These are phyloP conservation scores for Phytophthora sansomeana DNA, from an alignment of 352 stramenopile species.

Conservation along the genomic window DNA sequence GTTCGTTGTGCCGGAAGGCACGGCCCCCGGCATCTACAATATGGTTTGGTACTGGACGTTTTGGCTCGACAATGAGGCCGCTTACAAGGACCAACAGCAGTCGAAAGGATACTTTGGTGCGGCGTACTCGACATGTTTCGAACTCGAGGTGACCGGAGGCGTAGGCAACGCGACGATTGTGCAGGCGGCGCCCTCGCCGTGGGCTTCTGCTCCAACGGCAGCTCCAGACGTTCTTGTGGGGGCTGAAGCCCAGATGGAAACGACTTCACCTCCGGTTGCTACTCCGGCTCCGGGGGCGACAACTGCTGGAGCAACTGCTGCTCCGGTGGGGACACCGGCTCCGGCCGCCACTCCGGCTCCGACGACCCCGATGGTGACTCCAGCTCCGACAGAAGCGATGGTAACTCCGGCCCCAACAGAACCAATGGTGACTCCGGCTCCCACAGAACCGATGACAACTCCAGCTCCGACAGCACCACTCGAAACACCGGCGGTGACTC, in stretches of 20 bases:
- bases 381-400: not conserved
- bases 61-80: slow-evolving; percentile 56
- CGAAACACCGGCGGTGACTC: slow-evolving; percentile 1
- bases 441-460: not conserved
- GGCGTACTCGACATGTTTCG: slow-evolving; percentile 72
- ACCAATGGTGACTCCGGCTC: slow-evolving; percentile 3
- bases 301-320: not conserved
- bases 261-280: not conserved
- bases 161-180: not conserved
- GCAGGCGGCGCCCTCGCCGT: slow-evolving; percentile 1
- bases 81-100: slow-evolving; percentile 58
- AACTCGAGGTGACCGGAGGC: slow-evolving; percentile 49
- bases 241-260: not conserved
- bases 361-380: slow-evolving; percentile 6
- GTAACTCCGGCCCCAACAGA: slow-evolving; percentile 1
- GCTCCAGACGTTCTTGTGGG: not conserved
- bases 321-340: not conserved
- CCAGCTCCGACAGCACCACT: not conserved
- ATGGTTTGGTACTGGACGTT: slow-evolving; percentile 84
- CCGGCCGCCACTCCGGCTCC: not conserved
- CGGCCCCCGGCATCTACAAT: slow-evolving; percentile 55
- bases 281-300: not conserved
- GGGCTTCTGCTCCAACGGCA: not conserved
- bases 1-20: slow-evolving; percentile 58
- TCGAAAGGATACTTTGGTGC: slow-evolving; percentile 74